Percentiles rank a stretch among this genome's conserved stretches.
Evolutionary conservation across 1,139 yeast genomes (phyloP).

Genomic region (Diutina neorugosa): DNA sequence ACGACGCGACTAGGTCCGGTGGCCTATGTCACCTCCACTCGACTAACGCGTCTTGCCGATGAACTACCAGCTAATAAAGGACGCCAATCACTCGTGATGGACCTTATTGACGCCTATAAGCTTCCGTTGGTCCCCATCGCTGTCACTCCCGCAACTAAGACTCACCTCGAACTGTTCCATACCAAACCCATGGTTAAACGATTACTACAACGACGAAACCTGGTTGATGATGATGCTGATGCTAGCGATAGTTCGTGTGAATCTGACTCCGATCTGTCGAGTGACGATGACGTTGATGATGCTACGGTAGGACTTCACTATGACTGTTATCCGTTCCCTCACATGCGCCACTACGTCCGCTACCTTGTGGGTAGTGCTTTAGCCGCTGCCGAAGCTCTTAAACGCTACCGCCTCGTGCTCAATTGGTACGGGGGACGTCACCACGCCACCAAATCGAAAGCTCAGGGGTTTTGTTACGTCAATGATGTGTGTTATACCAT

Average conservation of each 20-base stretch:
- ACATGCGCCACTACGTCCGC: not conserved
- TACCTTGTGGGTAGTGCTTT: not conserved
- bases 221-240: not conserved
- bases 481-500: conserved; percentile 57
- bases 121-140: not conserved
- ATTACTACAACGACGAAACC: not conserved
- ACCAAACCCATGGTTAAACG: not conserved
- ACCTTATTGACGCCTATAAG: not conserved
- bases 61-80: not conserved
- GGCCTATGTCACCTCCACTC: not conserved
- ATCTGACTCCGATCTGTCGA: not conserved
- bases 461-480: conserved; percentile 66
- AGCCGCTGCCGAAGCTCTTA: not conserved
- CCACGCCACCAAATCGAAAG: conserved; percentile 43
- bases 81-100: not conserved
- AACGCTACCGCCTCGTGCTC: conserved; percentile 24
- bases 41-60: not conserved
- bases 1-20: not conserved
- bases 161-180: not conserved
- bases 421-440: conserved; percentile 81
- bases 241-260: not conserved
- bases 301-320: not conserved
- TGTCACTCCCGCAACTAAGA: not conserved
- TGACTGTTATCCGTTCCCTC: not conserved
- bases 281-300: not conserved